phyloP scores from a whole-genome alignment of 2,329 filamentous ascomycete genomes.

The Scopulariopsis brevicaulis region DNA sequence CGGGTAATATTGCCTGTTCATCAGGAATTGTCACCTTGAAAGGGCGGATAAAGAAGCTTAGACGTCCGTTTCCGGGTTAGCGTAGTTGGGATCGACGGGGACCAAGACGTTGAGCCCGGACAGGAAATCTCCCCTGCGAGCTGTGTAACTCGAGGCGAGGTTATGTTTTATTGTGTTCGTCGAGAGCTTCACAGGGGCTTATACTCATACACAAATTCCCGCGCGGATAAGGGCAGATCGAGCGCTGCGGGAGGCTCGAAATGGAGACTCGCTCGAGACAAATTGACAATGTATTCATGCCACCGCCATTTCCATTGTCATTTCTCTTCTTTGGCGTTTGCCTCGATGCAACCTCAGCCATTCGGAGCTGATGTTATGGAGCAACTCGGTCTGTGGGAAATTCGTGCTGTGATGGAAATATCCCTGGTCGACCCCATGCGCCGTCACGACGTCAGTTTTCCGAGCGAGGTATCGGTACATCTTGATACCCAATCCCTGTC shows the following conservation, averaged over 20 bases:
- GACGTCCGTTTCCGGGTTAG: not conserved
- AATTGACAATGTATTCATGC: too few species aligned
- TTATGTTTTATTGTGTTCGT: not conserved
- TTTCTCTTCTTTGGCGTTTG: too few species aligned
- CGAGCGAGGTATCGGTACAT: not conserved
- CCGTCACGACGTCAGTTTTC: not conserved
- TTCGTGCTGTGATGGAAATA: not conserved
- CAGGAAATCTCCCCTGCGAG: not conserved
- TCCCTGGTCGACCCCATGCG: not conserved
- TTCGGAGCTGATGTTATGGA: not conserved
- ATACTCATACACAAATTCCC: not conserved
- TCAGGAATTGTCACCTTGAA: not conserved
- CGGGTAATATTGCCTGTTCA: not conserved
- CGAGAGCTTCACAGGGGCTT: not conserved
- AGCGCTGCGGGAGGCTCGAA: too few species aligned
- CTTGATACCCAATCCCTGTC: not conserved
- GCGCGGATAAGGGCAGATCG: too few species aligned
- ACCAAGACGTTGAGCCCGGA: not conserved
- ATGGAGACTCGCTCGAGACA: too few species aligned
- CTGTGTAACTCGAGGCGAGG: not conserved
- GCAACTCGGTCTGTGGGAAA: not conserved
- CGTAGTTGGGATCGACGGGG: not conserved
- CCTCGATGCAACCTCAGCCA: not conserved
- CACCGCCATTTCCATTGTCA: too few species aligned
- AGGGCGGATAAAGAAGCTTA: not conserved